A percentile compares a stretch with the other conserved stretches of the same genome.
Conservation (phyloP, 2,329 filamentous ascomycete genomes). For the Chalaropsis ovoidea region DNA sequence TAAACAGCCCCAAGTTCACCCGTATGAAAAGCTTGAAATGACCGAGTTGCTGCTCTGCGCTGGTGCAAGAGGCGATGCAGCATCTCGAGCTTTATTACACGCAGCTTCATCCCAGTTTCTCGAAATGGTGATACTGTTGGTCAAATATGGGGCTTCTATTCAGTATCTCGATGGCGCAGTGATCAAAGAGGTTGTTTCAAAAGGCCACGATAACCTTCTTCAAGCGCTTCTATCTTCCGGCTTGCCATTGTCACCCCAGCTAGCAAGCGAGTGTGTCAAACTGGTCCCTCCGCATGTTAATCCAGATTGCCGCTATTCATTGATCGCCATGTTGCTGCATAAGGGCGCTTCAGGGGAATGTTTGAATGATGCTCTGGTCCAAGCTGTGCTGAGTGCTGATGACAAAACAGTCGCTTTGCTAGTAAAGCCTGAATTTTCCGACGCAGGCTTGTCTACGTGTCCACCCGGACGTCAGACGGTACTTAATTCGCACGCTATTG, state of each 20-base stretch:
- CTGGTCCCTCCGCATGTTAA: conserved; percentile 40
- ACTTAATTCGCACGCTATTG: conserved; percentile 39
- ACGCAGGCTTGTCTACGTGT: conserved; percentile 27
- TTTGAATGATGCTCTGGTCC: conserved; percentile 43
- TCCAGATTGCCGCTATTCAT: conserved; percentile 37
- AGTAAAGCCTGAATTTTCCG: conserved; percentile 40
- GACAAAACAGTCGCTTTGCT: conserved; percentile 40
- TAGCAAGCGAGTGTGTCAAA: conserved; percentile 43
- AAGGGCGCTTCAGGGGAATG: conserved; percentile 42
- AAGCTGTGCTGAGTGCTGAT: conserved; percentile 42
- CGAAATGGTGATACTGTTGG: conserved; percentile 46
- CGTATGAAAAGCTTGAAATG: conserved; percentile 42
- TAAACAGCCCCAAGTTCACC: conserved; percentile 38
- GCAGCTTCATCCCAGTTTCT: conserved; percentile 43
- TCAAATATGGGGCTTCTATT: conserved; percentile 45
- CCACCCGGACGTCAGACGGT: conserved; percentile 27
- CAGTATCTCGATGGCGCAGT: conserved; percentile 44
- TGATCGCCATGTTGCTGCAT: conserved; percentile 40
- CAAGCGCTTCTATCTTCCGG: conserved; percentile 39
- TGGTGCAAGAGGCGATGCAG: conserved; percentile 44
- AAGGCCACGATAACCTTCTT: conserved; percentile 40
- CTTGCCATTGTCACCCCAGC: conserved; percentile 36
- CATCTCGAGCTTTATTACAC: conserved; percentile 42
- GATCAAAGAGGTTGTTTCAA: conserved; percentile 41
- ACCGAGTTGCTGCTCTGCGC: conserved; percentile 49